These are phyloP conservation scores for Teratosphaeria pseudoeucalypti DNA, from an alignment of 2,329 filamentous ascomycete species.

Conservation along the genomic window DNA sequence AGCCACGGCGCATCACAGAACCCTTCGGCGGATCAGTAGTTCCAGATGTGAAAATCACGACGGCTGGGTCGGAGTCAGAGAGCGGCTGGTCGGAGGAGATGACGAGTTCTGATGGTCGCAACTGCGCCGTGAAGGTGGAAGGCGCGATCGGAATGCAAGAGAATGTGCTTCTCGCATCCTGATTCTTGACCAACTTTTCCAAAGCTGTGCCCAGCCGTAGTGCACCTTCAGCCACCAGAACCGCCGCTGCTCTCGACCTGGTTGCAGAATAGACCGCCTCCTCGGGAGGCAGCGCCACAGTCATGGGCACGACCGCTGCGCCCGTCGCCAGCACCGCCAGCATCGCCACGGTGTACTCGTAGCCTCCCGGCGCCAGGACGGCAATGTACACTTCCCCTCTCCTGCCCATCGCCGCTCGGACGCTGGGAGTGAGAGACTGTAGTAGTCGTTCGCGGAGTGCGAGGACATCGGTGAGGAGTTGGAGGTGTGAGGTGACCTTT, in stretches of 20 bases:
- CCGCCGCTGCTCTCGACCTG: constrained; percentile 29
- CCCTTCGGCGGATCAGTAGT: constrained; percentile 38
- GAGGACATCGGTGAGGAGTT: constrained; percentile 37
- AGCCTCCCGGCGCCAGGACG: constrained; percentile 36
- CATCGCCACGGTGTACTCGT: constrained; percentile 40
- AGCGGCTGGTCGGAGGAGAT: constrained; percentile 32
- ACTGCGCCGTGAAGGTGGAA: constrained; percentile 20
- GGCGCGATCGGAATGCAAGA: constrained; percentile 28
- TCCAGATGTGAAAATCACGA: constrained; percentile 39
- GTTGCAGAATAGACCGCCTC: constrained; percentile 37
- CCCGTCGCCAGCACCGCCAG: constrained; percentile 38
- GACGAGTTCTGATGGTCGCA: constrained; percentile 26
- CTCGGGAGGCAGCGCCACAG: constrained; percentile 31
- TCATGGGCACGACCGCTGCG: constrained; percentile 38
- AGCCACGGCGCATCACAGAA: constrained; percentile 34
- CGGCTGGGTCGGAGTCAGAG: constrained; percentile 30
- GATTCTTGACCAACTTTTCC: constrained; percentile 20
- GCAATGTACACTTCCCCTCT: constrained; percentile 35
- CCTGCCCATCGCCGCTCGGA: constrained; percentile 20
- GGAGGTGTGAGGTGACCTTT: constrained; percentile 29
- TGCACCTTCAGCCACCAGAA: constrained; percentile 29
- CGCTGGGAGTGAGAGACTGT: constrained; percentile 20
- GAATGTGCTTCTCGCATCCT: constrained; percentile 21
- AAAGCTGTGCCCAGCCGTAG: constrained; percentile 21
- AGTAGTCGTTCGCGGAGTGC: constrained; percentile 30